A percentile compares a stretch with the other conserved stretches of the same genome.
Evolutionary conservation across 495 filamentous ascomycete genomes (phyloP).

Genomic region (Aspergillus hancockii): DNA sequence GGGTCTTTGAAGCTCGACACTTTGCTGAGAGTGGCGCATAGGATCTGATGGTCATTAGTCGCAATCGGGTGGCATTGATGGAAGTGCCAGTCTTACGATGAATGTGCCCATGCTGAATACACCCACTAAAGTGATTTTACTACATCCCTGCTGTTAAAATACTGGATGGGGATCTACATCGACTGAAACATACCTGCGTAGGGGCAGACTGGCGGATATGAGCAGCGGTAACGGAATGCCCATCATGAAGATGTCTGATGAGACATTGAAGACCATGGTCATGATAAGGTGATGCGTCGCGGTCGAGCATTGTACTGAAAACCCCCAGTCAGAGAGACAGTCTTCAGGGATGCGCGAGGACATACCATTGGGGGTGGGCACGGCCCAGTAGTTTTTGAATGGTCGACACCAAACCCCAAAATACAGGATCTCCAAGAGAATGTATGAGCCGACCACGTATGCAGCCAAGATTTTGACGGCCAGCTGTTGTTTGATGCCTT

Average conservation of each 20-base stretch:
- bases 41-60: not conserved
- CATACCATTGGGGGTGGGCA: not conserved
- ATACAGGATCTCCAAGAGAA: not conserved
- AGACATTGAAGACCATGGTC: constrained; percentile 1
- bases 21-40: constrained; percentile 3
- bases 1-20: constrained; percentile 1
- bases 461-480: not conserved
- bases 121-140: not conserved
- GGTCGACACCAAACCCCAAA: not conserved
- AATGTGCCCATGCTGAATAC: not conserved
- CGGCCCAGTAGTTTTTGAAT: not conserved
- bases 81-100: not conserved
- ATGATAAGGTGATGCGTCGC: not conserved
- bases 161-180: not conserved
- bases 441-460: not conserved
- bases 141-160: not conserved
- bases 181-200: not conserved
- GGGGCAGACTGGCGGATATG: not conserved
- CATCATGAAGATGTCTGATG: not conserved
- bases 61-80: not conserved
- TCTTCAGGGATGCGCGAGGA: not conserved
- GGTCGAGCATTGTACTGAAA: not conserved
- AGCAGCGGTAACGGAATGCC: not conserved
- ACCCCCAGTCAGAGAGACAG: not conserved
- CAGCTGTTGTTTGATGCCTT: constrained; percentile 2